A percentile compares a stretch with the other conserved stretches of the same genome.
Conservation (phyloP, 352 stramenopile genomes). For the Globisporangium spinosum region DNA sequence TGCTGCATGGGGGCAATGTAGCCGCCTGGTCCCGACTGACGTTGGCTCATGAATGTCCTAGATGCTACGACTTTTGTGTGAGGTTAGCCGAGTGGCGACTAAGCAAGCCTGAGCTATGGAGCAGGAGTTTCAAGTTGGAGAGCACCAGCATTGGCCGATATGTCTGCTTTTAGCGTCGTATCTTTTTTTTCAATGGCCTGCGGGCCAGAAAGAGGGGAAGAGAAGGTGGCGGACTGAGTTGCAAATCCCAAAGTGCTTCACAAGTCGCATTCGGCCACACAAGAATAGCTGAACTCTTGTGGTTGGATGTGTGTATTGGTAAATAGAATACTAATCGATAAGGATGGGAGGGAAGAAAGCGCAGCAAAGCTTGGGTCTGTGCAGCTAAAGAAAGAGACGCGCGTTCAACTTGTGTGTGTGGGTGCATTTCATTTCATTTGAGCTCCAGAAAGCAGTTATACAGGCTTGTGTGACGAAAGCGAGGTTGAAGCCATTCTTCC, state of each 20-base stretch:
- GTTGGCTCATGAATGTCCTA: neutral
- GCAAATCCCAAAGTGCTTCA: neutral
- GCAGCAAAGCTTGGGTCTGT: neutral
- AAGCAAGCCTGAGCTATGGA: neutral
- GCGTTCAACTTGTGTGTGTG: neutral
- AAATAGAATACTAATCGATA: neutral
- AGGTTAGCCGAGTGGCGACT: neutral
- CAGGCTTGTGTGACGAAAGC: neutral
- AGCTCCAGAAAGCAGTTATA: neutral
- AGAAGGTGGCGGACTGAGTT: neutral
- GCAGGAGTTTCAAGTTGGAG: neutral
- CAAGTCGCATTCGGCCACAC: neutral
- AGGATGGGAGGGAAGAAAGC: neutral
- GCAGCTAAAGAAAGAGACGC: neutral
- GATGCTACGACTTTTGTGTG: neutral
- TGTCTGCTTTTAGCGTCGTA: neutral
- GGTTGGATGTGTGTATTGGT: too few relatives aligned
- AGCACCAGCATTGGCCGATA: neutral
- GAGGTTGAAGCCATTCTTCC: neutral
- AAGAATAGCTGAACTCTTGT: neutral
- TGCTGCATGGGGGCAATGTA: constrained; percentile 10
- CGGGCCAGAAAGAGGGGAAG: neutral
- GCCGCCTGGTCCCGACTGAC: neutral
- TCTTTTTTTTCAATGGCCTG: neutral
- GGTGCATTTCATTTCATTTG: neutral